Conservation (phyloP, 2,329 filamentous ascomycete genomes). For the Aphanoascus verrucosus region DNA sequence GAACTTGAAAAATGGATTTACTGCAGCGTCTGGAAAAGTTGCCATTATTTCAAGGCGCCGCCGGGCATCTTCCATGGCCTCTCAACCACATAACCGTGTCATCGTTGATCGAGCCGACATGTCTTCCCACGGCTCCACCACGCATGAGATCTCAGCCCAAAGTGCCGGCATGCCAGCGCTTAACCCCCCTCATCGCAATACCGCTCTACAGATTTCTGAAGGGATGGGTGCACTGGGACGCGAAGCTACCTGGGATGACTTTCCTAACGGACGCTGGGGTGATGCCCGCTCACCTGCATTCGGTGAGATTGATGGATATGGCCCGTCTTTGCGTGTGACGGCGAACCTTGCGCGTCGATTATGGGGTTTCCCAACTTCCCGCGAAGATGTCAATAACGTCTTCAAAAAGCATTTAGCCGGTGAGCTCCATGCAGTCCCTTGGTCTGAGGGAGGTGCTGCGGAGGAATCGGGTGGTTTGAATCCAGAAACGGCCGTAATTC, state of each 20-base stretch:
- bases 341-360: constrained; percentile 70
- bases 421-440: constrained; percentile 70
- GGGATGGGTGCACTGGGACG: constrained; percentile 79
- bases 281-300: constrained; percentile 88
- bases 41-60: constrained; percentile 42
- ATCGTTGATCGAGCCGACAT: constrained; percentile 54
- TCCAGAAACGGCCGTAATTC: constrained; percentile 74
- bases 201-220: constrained; percentile 86
- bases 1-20: constrained; percentile 20
- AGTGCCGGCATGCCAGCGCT: constrained; percentile 63
- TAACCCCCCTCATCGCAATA: constrained; percentile 63
- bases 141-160: constrained; percentile 59
- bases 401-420: constrained; percentile 76
- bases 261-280: constrained; percentile 90
- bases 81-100: constrained; percentile 75
- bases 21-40: constrained; percentile 20
- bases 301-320: constrained; percentile 96
- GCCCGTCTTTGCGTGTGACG: constrained; percentile 85
- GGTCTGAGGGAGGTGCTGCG: constrained; percentile 70
- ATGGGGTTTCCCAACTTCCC: constrained; percentile 68
- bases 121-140: constrained; percentile 29
- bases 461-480: constrained; percentile 34
- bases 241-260: constrained; percentile 98
- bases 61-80: constrained; percentile 67
- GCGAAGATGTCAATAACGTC: constrained; percentile 62